Base-by-base conservation (phyloP, 169 alveolate genomes). In the Amoebophrya sp. region DNA sequence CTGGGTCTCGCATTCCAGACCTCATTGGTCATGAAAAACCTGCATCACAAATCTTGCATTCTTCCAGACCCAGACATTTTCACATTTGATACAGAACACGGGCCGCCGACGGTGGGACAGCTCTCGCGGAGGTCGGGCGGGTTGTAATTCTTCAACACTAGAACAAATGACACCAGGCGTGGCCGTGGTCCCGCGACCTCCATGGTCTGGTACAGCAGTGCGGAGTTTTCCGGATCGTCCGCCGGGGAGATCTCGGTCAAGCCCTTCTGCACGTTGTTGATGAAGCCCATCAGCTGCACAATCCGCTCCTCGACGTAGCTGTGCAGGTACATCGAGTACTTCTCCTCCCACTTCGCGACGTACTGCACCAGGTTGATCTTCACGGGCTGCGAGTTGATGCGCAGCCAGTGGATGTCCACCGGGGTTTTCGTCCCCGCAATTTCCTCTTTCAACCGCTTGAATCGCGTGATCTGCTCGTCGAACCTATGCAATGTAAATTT, bases 331-430 rank as follows among this genome's bases (percentile, higher is more conserved):
- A 92, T 93, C 40, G 97, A 96, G 93, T 97, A 97, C 77, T 94
- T 95, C 54, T 95, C 95, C 77, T 96, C 97, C 98, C 98, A 97
- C 53, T 95, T 91, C 77, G 93, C 93, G 0, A 97, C 97, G 47
- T 95, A 95, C 77, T 96, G 95, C 1, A 96, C 95, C 47, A 97
- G 93, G 90, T 96, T 97, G 40, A 93, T 92, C 94, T 96, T 96
- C 77, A 97, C 95, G 41, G 98, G 98, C 92, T 96, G 96, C 38
- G 97, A 96, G 94, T 97, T 97, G 35, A 97, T 94, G 91, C 96
- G 92, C 14, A 95, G 92, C 98, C 98, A 97, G 92, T 97, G 96
- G 7, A 96, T 96, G 92, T 96, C 97, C 83, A 95, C 95, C 0
- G 98, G 97, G 40, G 97, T 96, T 91, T 95, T 94, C 95, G 96